phyloP scores from a whole-genome alignment of 805 yeast genomes.

The Maudiozyma barnettii region DNA sequence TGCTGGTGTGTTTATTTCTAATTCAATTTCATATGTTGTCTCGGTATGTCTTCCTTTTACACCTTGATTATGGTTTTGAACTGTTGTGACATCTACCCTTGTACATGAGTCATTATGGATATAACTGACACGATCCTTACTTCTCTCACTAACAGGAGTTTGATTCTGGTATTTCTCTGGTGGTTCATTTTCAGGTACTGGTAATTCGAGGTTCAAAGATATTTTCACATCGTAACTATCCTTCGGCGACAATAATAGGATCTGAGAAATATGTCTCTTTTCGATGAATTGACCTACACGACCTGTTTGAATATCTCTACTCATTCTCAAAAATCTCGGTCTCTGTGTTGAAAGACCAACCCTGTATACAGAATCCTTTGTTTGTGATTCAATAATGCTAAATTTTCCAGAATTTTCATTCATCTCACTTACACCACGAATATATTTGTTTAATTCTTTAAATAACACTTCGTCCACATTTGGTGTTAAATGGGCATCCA shows the following conservation, averaged over 20 bases:
- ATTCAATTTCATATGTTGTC: conserved; percentile 37
- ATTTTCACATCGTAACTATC: conserved; percentile 68
- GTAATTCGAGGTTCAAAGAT: conserved; percentile 69
- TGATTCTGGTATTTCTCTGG: conserved; percentile 45
- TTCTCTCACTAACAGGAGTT: conserved; percentile 48
- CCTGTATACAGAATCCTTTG: conserved; percentile 53
- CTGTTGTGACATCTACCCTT: conserved; percentile 62
- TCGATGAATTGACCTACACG: conserved; percentile 60
- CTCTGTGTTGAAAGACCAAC: conserved; percentile 54
- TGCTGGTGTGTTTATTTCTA: conserved; percentile 40
- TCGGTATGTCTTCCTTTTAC: conserved; percentile 20
- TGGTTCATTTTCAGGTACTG: conserved; percentile 44
- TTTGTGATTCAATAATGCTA: conserved; percentile 50
- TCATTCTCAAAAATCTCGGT: conserved; percentile 55
- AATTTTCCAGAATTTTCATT: conserved; percentile 46
- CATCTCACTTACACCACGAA: conserved; percentile 44
- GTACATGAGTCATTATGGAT: conserved; percentile 68
- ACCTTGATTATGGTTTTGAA: conserved; percentile 27
- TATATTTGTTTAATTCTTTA: conserved; percentile 44
- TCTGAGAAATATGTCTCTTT: conserved; percentile 64
- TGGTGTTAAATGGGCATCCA: conserved; percentile 50
- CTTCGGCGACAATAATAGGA: conserved; percentile 66
- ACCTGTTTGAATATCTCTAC: conserved; percentile 59
- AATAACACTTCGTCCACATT: conserved; percentile 58
- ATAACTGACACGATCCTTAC: conserved; percentile 64